These are phyloP conservation scores for Cutaneotrichosporon mucoides DNA, from an alignment of 1,284 basidiomycete genomes.

Conservation along the genomic window DNA sequence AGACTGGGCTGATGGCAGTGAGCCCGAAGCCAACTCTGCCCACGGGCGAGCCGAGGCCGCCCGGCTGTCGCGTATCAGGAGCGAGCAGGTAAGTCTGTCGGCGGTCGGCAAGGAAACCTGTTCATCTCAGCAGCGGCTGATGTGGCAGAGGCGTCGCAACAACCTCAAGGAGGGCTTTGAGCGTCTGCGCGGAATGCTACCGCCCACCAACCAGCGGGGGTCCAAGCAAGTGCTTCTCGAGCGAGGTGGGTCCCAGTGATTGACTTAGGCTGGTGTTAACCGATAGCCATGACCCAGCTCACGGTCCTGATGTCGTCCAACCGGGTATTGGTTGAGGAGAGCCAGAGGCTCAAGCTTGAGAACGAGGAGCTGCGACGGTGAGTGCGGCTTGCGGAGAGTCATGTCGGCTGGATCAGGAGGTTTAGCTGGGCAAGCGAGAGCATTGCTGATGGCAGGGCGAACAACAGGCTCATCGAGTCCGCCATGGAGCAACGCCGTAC, in stretches of 20 bases:
- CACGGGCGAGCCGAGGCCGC: conserved; percentile 22
- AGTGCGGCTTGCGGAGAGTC: too few species aligned
- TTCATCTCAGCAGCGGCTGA: conserved; percentile 52
- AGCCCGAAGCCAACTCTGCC: too few species aligned
- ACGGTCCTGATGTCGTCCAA: background rate
- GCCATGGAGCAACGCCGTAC: too few species aligned
- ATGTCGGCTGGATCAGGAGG: too few species aligned
- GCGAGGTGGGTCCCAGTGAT: conserved; percentile 60
- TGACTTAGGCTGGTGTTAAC: too few species aligned
- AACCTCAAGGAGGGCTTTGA: conserved; percentile 82
- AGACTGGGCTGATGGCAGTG: too few species aligned
- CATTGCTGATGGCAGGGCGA: too few species aligned
- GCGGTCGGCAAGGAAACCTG: too few species aligned
- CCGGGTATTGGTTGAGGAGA: background rate
- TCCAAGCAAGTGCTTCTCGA: conserved; percentile 82
- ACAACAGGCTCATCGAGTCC: too few species aligned
- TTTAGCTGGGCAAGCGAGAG: too few species aligned
- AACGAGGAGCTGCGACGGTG: too few species aligned
- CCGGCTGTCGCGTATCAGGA: conserved; percentile 32
- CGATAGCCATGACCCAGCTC: background rate
- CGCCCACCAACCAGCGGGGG: conserved; percentile 77
- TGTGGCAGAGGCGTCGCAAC: conserved; percentile 77
- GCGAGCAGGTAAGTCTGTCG: conserved; percentile 45
- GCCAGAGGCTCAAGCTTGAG: background rate
- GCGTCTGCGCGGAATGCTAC: conserved; percentile 76